phyloP scores from a whole-genome alignment of 345 rosid genomes.

The Citropsis articulata region DNA sequence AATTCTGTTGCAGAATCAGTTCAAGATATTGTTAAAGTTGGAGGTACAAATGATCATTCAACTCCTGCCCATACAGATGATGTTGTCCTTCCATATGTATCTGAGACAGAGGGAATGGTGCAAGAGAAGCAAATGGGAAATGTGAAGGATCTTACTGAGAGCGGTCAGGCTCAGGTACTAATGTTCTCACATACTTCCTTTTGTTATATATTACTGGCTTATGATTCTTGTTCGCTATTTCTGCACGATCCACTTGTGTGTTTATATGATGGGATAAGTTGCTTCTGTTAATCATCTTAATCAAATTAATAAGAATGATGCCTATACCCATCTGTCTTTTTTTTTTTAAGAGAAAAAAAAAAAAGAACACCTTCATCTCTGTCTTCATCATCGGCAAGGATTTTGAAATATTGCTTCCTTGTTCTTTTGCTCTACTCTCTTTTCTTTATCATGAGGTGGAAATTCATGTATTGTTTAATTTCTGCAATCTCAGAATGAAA shows the following conservation, averaged over 20 bases:
- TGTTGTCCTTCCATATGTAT: neutral
- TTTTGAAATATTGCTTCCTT: neutral
- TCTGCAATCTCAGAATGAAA: slow-evolving; percentile 11
- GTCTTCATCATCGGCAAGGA: neutral
- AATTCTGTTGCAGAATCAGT: slow-evolving; percentile 27
- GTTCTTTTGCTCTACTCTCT: neutral
- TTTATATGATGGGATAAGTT: neutral
- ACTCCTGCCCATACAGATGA: slow-evolving; percentile 6
- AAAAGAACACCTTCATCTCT: too few relatives aligned
- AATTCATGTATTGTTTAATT: neutral
- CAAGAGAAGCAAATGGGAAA: slow-evolving; percentile 17
- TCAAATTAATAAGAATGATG: neutral
- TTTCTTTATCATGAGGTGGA: neutral
- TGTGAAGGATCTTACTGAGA: slow-evolving; percentile 7
- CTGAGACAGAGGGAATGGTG: slow-evolving; percentile 11
- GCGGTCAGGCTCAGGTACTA: slow-evolving; percentile 35
- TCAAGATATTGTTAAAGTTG: slow-evolving; percentile 13
- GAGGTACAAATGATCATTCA: slow-evolving; percentile 15
- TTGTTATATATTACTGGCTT: neutral
- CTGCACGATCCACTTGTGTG: neutral
- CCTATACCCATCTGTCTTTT: neutral
- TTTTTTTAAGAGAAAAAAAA: too few relatives aligned
- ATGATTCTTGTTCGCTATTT: neutral
- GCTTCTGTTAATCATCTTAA: neutral
- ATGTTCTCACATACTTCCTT: neutral